A percentile compares a stretch with the other conserved stretches of the same genome.
phyloP scores from a whole-genome alignment of 176 grass and related monocot genomes.

The Thinopyrum elongatum region DNA sequence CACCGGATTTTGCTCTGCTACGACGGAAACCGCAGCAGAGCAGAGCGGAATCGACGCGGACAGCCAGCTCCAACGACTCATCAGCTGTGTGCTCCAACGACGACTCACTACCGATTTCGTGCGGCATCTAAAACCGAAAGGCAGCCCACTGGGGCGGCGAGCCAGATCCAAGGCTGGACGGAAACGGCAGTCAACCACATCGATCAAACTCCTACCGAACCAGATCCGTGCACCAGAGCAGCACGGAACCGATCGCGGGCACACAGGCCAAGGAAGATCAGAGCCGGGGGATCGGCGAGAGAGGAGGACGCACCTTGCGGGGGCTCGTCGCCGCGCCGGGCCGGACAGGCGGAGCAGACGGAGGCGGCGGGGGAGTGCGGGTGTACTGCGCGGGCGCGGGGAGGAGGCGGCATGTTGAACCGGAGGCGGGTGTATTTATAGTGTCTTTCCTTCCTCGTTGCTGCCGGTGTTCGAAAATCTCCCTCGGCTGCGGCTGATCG shows the following conservation, averaged over 20 bases:
- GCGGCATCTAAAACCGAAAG: not conserved
- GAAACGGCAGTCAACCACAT: not conserved
- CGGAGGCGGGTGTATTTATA: slow-evolving; percentile 7
- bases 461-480: slow-evolving; percentile 1
- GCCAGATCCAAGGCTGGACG: not conserved
- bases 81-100: not conserved
- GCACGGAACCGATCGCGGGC: not conserved
- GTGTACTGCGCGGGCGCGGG: not conserved
- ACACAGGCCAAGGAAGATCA: not conserved
- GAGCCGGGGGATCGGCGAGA: not conserved
- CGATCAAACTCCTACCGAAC: not conserved
- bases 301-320: not conserved
- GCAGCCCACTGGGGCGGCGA: not conserved
- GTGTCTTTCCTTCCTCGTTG: not conserved
- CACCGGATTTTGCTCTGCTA: not conserved
- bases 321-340: not conserved
- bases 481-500: not conserved
- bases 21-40: not conserved
- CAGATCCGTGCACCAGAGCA: not conserved
- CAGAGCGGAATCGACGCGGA: not conserved
- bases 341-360: not conserved
- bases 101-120: not conserved
- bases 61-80: not conserved
- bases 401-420: not conserved
- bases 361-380: not conserved